Percentiles rank a stretch among this genome's conserved stretches.
Evolutionary conservation across 2,329 filamentous ascomycete genomes (phyloP).

Genomic region (Fusarium mundagurra): DNA sequence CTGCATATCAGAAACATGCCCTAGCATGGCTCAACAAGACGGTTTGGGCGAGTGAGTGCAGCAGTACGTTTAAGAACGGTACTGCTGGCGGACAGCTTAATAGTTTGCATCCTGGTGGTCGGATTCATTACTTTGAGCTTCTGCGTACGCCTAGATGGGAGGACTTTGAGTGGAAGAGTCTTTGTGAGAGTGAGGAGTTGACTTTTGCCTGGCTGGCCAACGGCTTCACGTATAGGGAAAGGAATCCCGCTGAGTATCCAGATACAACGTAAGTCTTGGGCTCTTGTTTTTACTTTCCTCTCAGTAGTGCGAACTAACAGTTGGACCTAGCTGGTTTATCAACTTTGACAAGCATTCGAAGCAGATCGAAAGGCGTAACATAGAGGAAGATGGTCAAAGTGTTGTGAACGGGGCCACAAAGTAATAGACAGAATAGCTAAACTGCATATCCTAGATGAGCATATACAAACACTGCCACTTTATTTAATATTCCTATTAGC

Average conservation of each 20-base stretch:
- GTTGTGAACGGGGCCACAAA: not conserved
- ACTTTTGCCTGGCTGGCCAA: not conserved
- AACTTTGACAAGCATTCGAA: not conserved
- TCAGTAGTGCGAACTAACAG: not conserved
- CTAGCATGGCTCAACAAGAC: not conserved
- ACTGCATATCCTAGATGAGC: not conserved
- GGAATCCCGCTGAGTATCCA: not conserved
- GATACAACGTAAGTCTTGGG: not conserved
- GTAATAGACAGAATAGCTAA: not conserved
- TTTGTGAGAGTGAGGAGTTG: not conserved
- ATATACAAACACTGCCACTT: no score
- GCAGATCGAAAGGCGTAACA: not conserved
- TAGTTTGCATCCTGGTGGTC: not conserved
- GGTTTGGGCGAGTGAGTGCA: not conserved
- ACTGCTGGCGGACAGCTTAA: not conserved
- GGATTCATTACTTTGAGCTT: not conserved
- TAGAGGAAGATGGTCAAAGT: not conserved
- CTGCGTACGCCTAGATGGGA: not conserved
- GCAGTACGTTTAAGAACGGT: not conserved
- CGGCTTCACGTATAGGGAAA: not conserved
- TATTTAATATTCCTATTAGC: no score
- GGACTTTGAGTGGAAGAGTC: not conserved
- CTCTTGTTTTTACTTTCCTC: fast-evolving
- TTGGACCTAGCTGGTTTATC: not conserved
- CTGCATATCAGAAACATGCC: not conserved